phyloP scores from a whole-genome alignment of 139 green algal species.

The Parachlorella kessleri region DNA sequence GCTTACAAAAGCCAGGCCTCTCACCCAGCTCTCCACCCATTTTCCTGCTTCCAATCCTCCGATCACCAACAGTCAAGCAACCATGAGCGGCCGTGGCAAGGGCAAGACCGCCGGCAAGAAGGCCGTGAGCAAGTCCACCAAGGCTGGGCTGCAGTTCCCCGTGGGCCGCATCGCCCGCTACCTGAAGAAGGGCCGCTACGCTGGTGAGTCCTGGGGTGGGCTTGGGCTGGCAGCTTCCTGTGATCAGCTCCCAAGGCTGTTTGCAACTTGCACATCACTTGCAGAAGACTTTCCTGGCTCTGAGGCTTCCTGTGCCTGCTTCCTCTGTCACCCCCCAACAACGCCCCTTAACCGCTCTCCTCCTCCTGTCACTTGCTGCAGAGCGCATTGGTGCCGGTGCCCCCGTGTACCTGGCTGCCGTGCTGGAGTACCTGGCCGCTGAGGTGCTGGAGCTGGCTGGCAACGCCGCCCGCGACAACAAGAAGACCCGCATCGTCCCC shows the following conservation, averaged over 20 bases:
- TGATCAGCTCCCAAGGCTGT: no score
- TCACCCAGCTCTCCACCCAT: not conserved
- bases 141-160: slow-evolving; percentile 92
- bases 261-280: no score
- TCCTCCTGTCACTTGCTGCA: no score
- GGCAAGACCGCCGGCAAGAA: slow-evolving; percentile 77
- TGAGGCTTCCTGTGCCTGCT: no score
- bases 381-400: no score
- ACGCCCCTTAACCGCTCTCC: no score
- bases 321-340: no score
- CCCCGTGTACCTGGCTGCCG: slow-evolving; percentile 72
- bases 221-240: no score
- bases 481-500: slow-evolving; percentile 90
- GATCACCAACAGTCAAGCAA: slow-evolving; percentile 31
- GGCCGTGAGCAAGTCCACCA: slow-evolving; percentile 74
- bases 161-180: slow-evolving; percentile 85
- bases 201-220: no score
- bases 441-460: slow-evolving; percentile 63
- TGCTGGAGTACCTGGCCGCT: slow-evolving; percentile 85
- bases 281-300: no score
- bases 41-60: not conserved
- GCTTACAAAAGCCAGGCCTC: no score
- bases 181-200: slow-evolving; percentile 89
- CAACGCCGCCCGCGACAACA: slow-evolving; percentile 90
- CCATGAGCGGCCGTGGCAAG: slow-evolving; percentile 79